Percentiles rank a stretch among this genome's conserved stretches.
Conservation (phyloP, 371 early-diverging fungal species). For the Mortierella polycephala region DNA sequence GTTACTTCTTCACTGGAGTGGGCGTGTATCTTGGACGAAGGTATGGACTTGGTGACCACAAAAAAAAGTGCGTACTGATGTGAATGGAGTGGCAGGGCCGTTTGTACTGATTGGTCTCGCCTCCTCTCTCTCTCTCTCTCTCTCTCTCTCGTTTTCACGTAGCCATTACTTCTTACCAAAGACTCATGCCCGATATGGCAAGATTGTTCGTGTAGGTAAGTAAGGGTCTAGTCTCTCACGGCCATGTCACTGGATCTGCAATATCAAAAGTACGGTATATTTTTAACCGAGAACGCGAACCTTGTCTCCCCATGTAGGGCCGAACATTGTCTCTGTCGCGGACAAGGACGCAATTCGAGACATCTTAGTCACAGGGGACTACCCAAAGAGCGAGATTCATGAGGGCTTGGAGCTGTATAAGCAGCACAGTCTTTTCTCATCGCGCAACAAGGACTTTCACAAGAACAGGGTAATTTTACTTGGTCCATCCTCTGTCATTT, state of each 20-base stretch:
- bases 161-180: constrained; percentile 34
- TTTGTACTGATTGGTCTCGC: too few relatives aligned
- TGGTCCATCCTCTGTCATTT: not conserved
- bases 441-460: constrained; percentile 40
- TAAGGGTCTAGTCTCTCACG: not conserved
- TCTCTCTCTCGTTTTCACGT: not conserved
- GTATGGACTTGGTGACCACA: not conserved
- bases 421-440: constrained; percentile 41
- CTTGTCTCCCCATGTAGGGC: constrained; percentile 9
- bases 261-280: too few relatives aligned
- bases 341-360: constrained; percentile 46
- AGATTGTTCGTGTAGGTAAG: constrained; percentile 37
- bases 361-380: constrained; percentile 36
- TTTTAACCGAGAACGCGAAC: too few relatives aligned
- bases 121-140: not conserved
- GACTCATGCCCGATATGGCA: constrained; percentile 20
- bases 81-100: too few relatives aligned
- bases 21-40: constrained; percentile 23
- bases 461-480: constrained; percentile 30
- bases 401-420: constrained; percentile 26
- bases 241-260: too few relatives aligned
- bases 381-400: constrained; percentile 37
- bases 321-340: constrained; percentile 31
- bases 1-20: constrained; percentile 17
- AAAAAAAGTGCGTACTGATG: too few relatives aligned